Base-by-base conservation (phyloP, 2,329 filamentous ascomycete species). In the Diaporthe citriasiana region DNA sequence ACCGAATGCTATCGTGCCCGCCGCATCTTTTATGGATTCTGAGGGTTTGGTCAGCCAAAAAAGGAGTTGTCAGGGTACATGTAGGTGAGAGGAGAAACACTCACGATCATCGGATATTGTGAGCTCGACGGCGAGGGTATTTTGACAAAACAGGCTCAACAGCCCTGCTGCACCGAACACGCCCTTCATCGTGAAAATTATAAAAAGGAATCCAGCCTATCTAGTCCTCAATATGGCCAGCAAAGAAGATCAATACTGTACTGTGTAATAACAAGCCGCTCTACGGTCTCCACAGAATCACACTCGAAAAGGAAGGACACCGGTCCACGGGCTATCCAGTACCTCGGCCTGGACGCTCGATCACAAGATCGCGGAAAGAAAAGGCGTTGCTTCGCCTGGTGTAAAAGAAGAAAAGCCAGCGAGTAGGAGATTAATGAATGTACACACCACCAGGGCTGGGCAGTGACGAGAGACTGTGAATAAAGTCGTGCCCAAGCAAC, bases 11-110 rank as follows among this genome's bases (percentile, higher is more conserved):
- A 88, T 83, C 25, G 85, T 87, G 66, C 81, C 80, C 3, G 88
- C 86, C 1, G 86, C 86, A 12, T 82, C 79, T 74, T 87, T 89
- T 71, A 90, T 79, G 0, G 89, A 89, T 63, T 82, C 88, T 90
- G 74, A 33, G 5, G 15, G 81, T 82, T 65, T 83, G 38, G 82
- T 85, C 15, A 84, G 81, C 30, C 81, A 33, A 80, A 51, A 15
- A 15, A 35, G 35, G 5, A 63, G n/a, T 45, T 3, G 45, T 6
- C 13, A 12, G 35, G 35, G 9, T 10, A 25, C 12, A n/a, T 19
- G 47, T 15, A 50, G 60, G 12, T 10, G 10, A 30, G 12, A 30
- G 12, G 30, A 27, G 17, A 25, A 51, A 8, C 25, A 73, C 78
- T 53, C 35, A 81, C 79, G 76, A 53, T 77, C 76, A 45, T 80